phyloP scores from a whole-genome alignment of 495 filamentous ascomycete species.

The Aspergillus heteromorphus region DNA sequence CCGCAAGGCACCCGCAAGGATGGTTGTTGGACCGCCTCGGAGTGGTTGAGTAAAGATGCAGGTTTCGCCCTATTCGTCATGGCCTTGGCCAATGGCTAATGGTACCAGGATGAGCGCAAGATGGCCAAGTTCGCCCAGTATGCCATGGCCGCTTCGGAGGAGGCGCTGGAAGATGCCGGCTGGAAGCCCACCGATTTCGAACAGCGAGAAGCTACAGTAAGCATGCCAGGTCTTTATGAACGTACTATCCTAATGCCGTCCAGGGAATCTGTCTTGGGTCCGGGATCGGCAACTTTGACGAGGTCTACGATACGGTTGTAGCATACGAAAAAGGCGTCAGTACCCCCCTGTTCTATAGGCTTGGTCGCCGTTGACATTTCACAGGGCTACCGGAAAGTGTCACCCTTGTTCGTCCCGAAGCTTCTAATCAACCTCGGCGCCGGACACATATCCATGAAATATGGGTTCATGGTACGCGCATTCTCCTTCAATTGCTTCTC shows the following conservation, averaged over 20 bases:
- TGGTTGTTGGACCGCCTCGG: constrained; percentile 65
- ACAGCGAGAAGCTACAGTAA: constrained; percentile 63
- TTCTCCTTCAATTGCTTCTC: neutral
- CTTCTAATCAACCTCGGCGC: constrained; percentile 92
- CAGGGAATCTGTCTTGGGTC: constrained; percentile 90
- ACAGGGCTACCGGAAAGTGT: constrained; percentile 86
- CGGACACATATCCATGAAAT: constrained; percentile 88
- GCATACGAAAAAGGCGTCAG: constrained; percentile 68
- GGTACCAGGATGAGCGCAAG: constrained; percentile 70
- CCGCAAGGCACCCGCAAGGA: constrained; percentile 53
- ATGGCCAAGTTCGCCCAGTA: constrained; percentile 94
- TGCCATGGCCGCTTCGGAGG: constrained; percentile 78
- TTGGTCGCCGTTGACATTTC: neutral
- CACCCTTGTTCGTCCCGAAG: constrained; percentile 85
- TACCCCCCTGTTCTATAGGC: constrained; percentile 1
- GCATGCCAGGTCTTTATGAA: neutral
- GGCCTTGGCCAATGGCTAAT: constrained; percentile 4
- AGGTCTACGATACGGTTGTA: constrained; percentile 77
- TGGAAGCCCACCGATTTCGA: constrained; percentile 63
- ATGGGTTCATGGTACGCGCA: constrained; percentile 63
- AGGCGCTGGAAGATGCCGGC: constrained; percentile 77
- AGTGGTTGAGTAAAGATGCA: constrained; percentile 65
- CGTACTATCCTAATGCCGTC: neutral
- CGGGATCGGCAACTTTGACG: constrained; percentile 89
- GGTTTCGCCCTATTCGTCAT: neutral